phyloP scores from a whole-genome alignment of 2,329 filamentous ascomycete genomes.

The Aureobasidium sp. region DNA sequence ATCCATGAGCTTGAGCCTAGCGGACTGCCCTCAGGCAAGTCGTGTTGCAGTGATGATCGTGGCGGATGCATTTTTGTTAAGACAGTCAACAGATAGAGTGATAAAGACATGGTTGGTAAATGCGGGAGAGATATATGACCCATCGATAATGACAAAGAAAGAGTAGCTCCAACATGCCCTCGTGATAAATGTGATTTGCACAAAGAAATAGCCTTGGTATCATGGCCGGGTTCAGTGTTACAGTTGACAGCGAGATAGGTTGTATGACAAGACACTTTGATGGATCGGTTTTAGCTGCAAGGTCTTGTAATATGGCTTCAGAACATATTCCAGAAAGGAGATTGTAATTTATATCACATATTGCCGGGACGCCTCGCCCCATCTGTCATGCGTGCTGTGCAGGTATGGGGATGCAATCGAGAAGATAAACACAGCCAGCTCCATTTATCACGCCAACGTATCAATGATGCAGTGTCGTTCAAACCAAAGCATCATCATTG shows the following conservation, averaged over 20 bases:
- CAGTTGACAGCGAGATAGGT: not conserved
- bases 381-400: not conserved
- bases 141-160: not conserved
- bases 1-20: not conserved
- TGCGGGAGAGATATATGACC: not conserved
- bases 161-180: not conserved
- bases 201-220: not conserved
- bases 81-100: not conserved
- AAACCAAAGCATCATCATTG: not conserved
- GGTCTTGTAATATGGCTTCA: too few relatives aligned
- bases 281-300: not conserved
- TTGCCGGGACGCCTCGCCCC: not conserved
- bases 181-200: not conserved
- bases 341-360: not conserved
- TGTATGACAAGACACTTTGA: too few relatives aligned
- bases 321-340: not conserved
- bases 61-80: constrained; percentile 2
- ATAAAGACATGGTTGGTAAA: not conserved
- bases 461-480: not conserved
- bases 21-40: not conserved
- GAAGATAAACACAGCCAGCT: not conserved
- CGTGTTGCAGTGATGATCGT: not conserved
- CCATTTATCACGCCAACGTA: not conserved
- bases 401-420: not conserved
- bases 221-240: not conserved